These are phyloP conservation scores for Ochetophila trinervis DNA, from an alignment of 306 rosid species.

Conservation along the genomic window DNA sequence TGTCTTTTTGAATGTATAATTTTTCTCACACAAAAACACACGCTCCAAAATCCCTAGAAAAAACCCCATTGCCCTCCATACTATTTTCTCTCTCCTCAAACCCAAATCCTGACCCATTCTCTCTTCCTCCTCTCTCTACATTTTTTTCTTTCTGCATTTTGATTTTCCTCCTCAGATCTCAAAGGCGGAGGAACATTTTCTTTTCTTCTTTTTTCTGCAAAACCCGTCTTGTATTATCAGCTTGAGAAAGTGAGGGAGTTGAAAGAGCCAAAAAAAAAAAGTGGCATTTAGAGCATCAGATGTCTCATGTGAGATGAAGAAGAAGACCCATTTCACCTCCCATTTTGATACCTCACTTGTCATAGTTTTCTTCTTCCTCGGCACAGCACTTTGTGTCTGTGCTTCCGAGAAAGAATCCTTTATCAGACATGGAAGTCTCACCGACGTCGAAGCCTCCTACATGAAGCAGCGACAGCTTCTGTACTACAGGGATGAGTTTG, in stretches of 20 bases:
- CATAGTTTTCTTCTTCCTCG: slow-evolving; percentile 25
- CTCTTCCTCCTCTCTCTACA: slow-evolving; percentile 3
- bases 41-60: slow-evolving; percentile 69
- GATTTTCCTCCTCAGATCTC: slow-evolving; percentile 28
- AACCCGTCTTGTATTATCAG: slow-evolving; percentile 11
- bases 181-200: not conserved
- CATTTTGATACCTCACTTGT: slow-evolving; percentile 14
- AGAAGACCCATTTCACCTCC: slow-evolving; percentile 35
- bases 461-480: slow-evolving; percentile 82
- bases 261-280: not conserved
- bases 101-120: not conserved
- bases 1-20: slow-evolving; percentile 54
- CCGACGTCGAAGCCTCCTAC: slow-evolving; percentile 47
- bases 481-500: slow-evolving; percentile 74
- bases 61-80: slow-evolving; percentile 11
- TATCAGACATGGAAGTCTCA: slow-evolving; percentile 51
- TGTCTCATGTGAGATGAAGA: slow-evolving; percentile 93
- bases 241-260: slow-evolving; percentile 6
- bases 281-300: slow-evolving; percentile 48
- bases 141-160: not conserved
- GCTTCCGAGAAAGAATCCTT: not conserved
- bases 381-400: slow-evolving; percentile 17
- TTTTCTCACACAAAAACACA: slow-evolving; percentile 37
- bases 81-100: slow-evolving; percentile 21
- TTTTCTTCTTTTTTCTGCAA: slow-evolving; percentile 23